These are phyloP conservation scores for Mortierella claussenii DNA, from an alignment of 192 early-diverging fungal genomes.

Conservation along the genomic window DNA sequence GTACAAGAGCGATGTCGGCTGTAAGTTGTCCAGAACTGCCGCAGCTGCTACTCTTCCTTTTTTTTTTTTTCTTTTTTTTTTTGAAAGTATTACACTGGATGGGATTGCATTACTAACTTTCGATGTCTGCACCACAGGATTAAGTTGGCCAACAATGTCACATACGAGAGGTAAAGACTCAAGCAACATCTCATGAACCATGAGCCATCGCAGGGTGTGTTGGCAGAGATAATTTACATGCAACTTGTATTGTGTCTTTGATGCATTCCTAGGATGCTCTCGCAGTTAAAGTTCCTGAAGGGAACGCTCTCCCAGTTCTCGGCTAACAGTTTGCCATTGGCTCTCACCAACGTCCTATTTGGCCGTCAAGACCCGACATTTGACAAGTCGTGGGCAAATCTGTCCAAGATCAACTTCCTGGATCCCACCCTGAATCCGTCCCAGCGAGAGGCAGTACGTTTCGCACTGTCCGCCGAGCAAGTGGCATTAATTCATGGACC, in stretches of 20 bases:
- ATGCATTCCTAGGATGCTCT: slow-evolving; percentile 52
- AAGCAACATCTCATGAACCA: background rate
- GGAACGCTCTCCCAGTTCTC: slow-evolving; percentile 45
- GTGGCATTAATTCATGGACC: slow-evolving; percentile 87
- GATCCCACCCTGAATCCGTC: slow-evolving; percentile 74
- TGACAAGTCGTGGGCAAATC: slow-evolving; percentile 15
- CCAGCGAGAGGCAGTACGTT: slow-evolving; percentile 76
- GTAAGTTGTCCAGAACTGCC: slow-evolving; percentile 62
- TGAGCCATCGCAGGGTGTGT: too few relatives aligned
- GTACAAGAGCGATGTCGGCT: slow-evolving; percentile 71
- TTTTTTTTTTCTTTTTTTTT: background rate
- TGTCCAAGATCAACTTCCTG: slow-evolving; percentile 57
- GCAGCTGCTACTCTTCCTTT: background rate
- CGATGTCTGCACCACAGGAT: slow-evolving; percentile 43
- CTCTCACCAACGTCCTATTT: slow-evolving; percentile 59
- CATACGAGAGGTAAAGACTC: slow-evolving; percentile 56
- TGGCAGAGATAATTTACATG: too few relatives aligned
- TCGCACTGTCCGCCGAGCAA: slow-evolving; percentile 68
- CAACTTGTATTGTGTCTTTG: too few relatives aligned
- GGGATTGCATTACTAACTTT: slow-evolving; percentile 11
- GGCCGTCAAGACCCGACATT: slow-evolving; percentile 51
- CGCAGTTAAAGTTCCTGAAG: slow-evolving; percentile 57
- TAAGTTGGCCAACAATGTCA: slow-evolving; percentile 61
- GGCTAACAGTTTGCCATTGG: slow-evolving; percentile 16
- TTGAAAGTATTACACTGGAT: slow-evolving; percentile 14